Evolutionary conservation across 805 yeast species (phyloP).

Genomic region (Starmerella asiatica): DNA sequence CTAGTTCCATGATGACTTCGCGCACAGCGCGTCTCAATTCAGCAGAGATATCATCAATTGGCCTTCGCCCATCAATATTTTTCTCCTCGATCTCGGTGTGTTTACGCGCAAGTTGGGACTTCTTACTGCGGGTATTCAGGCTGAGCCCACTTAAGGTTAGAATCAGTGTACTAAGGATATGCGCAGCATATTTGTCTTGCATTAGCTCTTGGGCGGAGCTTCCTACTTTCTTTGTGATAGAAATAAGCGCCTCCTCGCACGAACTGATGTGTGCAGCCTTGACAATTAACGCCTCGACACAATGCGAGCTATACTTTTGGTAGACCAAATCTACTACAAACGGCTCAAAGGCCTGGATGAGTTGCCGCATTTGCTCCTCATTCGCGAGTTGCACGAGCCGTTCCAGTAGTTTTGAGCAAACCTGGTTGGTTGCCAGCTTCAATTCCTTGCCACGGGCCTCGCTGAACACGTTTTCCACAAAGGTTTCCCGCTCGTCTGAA

Average conservation of each 20-base stretch:
- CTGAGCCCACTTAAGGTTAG: conserved; percentile 67
- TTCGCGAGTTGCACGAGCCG: conserved; percentile 58
- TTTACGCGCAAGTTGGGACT: conserved; percentile 74
- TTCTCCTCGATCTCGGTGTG: conserved; percentile 37
- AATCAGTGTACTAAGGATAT: conserved; percentile 60
- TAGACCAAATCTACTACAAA: conserved; percentile 62
- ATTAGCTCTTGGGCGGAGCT: conserved; percentile 49
- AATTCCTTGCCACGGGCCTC: conserved; percentile 83
- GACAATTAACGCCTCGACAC: conserved; percentile 70
- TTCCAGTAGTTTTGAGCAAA: conserved; percentile 86
- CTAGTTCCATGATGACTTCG: conserved; percentile 25
- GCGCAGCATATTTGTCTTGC: conserved; percentile 73
- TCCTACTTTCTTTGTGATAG: conserved; percentile 52
- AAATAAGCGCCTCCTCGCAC: conserved; percentile 48
- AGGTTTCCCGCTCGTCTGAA: conserved; percentile 57
- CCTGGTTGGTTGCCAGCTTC: conserved; percentile 84
- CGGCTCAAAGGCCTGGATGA: conserved; percentile 58
- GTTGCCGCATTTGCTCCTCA: conserved; percentile 47
- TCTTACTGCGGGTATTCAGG: conserved; percentile 68
- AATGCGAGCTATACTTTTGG: conserved; percentile 90
- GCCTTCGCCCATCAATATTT: conserved; percentile 39
- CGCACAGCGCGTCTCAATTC: conserved; percentile 24
- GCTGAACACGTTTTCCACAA: conserved; percentile 64
- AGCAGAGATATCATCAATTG: conserved; percentile 37
- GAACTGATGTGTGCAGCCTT: conserved; percentile 63